Conservation (phyloP, 1,284 basidiomycete species). For the Ceratobasidium sp. region DNA sequence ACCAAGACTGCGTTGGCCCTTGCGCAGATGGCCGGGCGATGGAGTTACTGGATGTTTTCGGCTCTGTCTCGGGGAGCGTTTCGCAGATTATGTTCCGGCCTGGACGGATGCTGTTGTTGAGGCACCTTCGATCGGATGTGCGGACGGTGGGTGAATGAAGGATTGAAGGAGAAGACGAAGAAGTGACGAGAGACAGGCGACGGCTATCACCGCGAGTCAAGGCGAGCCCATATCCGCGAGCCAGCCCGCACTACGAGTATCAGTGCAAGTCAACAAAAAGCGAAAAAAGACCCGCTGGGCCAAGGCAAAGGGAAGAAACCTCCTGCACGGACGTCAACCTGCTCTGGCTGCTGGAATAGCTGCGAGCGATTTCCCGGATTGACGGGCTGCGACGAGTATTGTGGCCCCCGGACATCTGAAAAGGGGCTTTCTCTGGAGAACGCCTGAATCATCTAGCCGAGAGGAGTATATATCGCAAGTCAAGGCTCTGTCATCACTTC, state of each 20-base stretch:
- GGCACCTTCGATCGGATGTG: constrained; percentile 33
- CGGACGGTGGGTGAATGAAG: constrained; percentile 36
- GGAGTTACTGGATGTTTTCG: constrained; percentile 66
- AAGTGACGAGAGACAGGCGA: constrained; percentile 30
- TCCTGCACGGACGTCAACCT: constrained; percentile 28
- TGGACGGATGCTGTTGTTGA: constrained; percentile 51
- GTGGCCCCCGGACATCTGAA: constrained; percentile 34
- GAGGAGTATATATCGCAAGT: constrained; percentile 8
- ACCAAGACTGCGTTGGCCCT: constrained; percentile 54
- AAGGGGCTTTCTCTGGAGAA: background rate
- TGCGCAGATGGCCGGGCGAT: constrained; percentile 52
- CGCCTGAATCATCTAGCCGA: background rate
- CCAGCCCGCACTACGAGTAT: constrained; percentile 6
- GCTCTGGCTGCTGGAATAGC: constrained; percentile 26
- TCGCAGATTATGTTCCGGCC: constrained; percentile 63
- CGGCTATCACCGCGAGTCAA: constrained; percentile 20
- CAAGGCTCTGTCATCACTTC: constrained; percentile 28
- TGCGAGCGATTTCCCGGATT: constrained; percentile 32
- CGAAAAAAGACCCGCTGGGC: constrained; percentile 5
- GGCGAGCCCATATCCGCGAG: constrained; percentile 8
- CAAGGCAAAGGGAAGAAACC: constrained; percentile 26
- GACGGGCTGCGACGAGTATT: constrained; percentile 17
- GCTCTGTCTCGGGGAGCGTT: constrained; percentile 56
- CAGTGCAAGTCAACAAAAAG: constrained; percentile 4
- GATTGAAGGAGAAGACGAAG: constrained; percentile 9